Evolutionary conservation across 2,329 filamentous ascomycete species (phyloP), one percentile per base, ranked within the genome.

Genomic region (Colletotrichum sp.): DNA sequence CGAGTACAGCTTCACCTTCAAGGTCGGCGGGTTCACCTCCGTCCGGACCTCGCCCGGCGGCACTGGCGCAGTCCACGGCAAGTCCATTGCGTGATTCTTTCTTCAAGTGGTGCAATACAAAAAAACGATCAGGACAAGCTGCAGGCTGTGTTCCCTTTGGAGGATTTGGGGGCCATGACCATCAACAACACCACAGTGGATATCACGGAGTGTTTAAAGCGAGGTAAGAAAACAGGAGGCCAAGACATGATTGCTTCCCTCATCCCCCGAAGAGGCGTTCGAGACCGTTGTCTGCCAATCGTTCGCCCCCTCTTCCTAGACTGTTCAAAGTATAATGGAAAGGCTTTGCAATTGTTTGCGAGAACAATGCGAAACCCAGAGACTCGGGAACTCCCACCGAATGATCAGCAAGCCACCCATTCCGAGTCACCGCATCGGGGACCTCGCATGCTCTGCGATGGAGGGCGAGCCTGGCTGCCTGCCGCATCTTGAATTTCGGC

Each of bases 21-120:
- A 77, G 76, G 27, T 78, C 38, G 31, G 73, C 59, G 27, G 71
- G 31, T 57, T 57, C 43, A 64, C 59, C 67, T 69, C 43, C 5
- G 75, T 77, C 24, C 80, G 75, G 11, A 78, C 76, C 75, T 79
- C 69, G 68, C 79, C 79, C 34, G 67, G 43, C 3, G 77, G 80
- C n/a, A 64, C 59, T 27, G n/a, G 59, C 31, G 57, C 29, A 18
- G 33, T 34, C 57, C 57, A 61, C 18, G 8, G 34, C 12, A n/a
- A n/a, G 29, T 34, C 66, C 34, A 29, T 72, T 55, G n/a, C 51
- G 29, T 43, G 54, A 31, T 51, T 38, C 4, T 66, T 12, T 66
- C 34, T 51, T 47, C 62, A 7, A 47, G 59, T 34, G 34, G 34
- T 13, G 34, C 34, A 34, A 43, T 21, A 57, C 18, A 57, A 33